Base-by-base conservation (phyloP, 1,284 basidiomycete species). In the Schizophyllum amplum region DNA sequence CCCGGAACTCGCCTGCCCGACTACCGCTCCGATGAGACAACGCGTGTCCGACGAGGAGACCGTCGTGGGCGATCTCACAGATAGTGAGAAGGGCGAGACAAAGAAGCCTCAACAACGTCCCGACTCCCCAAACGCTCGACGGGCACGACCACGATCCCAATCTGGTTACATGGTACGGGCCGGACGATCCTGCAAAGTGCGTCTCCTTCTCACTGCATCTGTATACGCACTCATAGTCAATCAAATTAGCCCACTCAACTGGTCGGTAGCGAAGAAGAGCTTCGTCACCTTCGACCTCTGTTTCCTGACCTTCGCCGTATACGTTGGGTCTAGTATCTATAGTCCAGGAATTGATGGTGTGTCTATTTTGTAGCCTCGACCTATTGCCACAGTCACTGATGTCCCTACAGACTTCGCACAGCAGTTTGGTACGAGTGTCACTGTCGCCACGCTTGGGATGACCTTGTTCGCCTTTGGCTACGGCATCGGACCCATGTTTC, bases 231-330 rank as follows among this genome's bases (percentile, higher is more conserved):
- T 17, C 15, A 15, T 47, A 24, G 6, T 51, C 15, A 33, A 13
- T 51, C 42, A 20, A 25, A n/a, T n/a, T 25, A 22, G 22, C 23
- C 22, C 33, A 53, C 71, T 68, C 60, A 69, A 69, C 55, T 70
- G 68, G 68, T 66, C 67, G 1, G 57, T 58, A 13, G 0, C 42
- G 4, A 69, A 69, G 54, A 64, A 67, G 53, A 55, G 57, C 4
- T 68, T 67, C 57, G 69, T 86, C 13, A 84, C 83, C 1, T 73
- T 70, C 51, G 67, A 82, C n/a, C 77, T 78, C n/a, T 80, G 79
- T 57, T 59, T 83, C 3, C 73, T 86, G 56, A 83, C 85, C 5
- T 75, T 87, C 66, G 80, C 83, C 66, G 80, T 82, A 50, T 75
- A 71, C 60, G 68, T 74, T 56, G 68, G 69, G 49, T 68, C 67